These are phyloP conservation scores for Serpula lacrymans DNA, from an alignment of 768 basidiomycete species.

Conservation along the genomic window DNA sequence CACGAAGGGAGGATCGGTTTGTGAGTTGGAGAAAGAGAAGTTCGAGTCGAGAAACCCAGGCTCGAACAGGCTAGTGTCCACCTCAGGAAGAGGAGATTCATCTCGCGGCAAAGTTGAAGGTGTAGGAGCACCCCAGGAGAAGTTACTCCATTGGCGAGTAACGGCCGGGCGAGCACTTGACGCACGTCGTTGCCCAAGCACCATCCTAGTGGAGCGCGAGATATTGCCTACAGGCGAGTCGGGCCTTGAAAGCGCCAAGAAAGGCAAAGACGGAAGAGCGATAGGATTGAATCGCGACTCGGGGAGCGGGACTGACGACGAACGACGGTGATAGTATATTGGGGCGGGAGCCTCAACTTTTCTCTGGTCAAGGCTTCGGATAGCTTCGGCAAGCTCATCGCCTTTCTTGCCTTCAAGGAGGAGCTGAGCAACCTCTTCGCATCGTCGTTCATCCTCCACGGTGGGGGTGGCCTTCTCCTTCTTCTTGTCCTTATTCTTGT, in stretches of 20 bases:
- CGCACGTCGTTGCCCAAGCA: constrained; percentile 45
- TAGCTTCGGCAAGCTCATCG: constrained; percentile 59
- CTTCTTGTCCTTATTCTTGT: constrained; percentile 45
- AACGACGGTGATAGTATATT: constrained; percentile 44
- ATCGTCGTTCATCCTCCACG: constrained; percentile 27
- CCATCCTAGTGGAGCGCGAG: constrained; percentile 37
- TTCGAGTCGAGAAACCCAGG: constrained; percentile 32
- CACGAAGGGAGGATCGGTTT: constrained; percentile 14
- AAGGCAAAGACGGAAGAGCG: constrained; percentile 40
- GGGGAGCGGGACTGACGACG: constrained; percentile 63
- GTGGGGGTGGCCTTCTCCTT: constrained; percentile 22
- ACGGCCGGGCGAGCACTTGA: constrained; percentile 44
- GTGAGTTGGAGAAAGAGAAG: constrained; percentile 21
- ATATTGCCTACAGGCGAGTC: constrained; percentile 44
- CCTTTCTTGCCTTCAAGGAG: constrained; percentile 70
- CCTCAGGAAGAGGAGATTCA: constrained; percentile 46
- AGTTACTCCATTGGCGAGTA: constrained; percentile 18
- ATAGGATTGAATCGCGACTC: constrained; percentile 38
- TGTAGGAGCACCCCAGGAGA: constrained; percentile 9
- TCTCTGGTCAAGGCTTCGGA: constrained; percentile 46
- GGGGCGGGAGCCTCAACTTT: constrained; percentile 10
- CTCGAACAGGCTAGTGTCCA: constrained; percentile 47
- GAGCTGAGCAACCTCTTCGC: constrained; percentile 57
- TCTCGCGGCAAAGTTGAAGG: constrained; percentile 37
- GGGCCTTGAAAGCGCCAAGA: constrained; percentile 36